Evolutionary conservation across 306 rosid species (phyloP), one percentile per base, ranked within the genome.

Genomic region (Lithocarpus polystachyus): DNA sequence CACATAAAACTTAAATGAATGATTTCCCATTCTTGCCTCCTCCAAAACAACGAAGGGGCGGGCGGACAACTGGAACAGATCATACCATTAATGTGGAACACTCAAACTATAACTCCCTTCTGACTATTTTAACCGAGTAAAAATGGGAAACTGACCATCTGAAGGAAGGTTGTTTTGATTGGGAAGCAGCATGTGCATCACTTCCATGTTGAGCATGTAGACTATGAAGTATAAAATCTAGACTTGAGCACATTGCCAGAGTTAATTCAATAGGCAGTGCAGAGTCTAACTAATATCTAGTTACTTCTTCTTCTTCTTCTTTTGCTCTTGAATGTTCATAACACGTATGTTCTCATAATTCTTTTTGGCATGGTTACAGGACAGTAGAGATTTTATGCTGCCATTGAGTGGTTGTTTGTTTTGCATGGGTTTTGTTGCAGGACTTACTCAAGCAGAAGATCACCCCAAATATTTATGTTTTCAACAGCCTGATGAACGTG

Each of bases 401-500:
- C 15, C 72, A 19, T 35, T 35, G 71, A 67, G 15, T 33, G 48
- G 60, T 43, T 64, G 29, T 76, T 83, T 83, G 83, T 62, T 64
- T 68, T 64, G 69, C n/a, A 55, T 59, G 69, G 35, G 59, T 75
- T 80, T 73, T 81, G 79, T 77, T 76, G 86, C 93, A 94, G 99
- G 99, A 94, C 67, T 80, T 92, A 88, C 89, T 85, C 65, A 89
- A 65, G 77, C 91, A 92, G 89, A 89, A 92, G 84, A 87, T 92
- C 76, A 86, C 85, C 82, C 97, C 99, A 10, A 94, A 94, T 84
- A 87, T 89, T 53, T 94, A 89, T 51, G 95, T 94, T 55, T 87
- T 91, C 88, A 94, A 94, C 93, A 92, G 99, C 87, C 93, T 94
- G 82, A 94, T 94, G 99, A 94, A 94, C 61, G 97, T 84, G 83